These are phyloP conservation scores for Pseudomassariella vexata DNA, from an alignment of 2,329 filamentous ascomycete genomes.

Conservation along the genomic window DNA sequence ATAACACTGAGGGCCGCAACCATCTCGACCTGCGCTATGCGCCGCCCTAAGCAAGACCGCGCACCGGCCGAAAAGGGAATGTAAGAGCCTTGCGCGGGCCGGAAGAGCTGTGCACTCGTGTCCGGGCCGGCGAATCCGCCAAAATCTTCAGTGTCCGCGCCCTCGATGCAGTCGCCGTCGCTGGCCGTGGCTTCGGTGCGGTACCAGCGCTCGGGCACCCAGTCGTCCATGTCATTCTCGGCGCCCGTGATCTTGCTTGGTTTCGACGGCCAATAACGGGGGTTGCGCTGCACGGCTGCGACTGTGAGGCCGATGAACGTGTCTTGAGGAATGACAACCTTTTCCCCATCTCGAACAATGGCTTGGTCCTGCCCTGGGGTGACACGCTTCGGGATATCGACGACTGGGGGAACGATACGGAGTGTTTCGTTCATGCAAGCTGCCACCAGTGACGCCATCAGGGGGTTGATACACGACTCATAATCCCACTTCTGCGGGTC, in stretches of 20 bases:
- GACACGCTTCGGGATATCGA: conserved; percentile 65
- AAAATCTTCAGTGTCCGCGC: conserved; percentile 44
- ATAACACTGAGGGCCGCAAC: conserved; percentile 48
- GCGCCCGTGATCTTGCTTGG: conserved; percentile 36
- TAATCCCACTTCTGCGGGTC: conserved; percentile 65
- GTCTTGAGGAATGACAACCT: conserved; percentile 37
- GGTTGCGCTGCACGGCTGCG: conserved; percentile 58
- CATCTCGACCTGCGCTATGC: conserved; percentile 56
- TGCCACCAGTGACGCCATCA: conserved; percentile 65
- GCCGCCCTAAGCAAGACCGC: conserved; percentile 50
- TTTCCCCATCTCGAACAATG: conserved; percentile 50
- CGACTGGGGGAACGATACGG: conserved; percentile 65
- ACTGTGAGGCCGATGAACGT: conserved; percentile 51
- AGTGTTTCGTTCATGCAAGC: conserved; percentile 76
- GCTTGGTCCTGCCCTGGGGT: conserved; percentile 43
- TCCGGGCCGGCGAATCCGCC: conserved; percentile 56
- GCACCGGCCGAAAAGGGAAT: conserved; percentile 55
- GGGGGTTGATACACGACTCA: conserved; percentile 56
- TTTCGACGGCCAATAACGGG: conserved; percentile 63
- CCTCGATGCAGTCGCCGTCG: conserved; percentile 11
- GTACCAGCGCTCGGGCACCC: conserved; percentile 70
- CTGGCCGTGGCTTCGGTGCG: conserved; percentile 20
- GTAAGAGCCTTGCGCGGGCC: conserved; percentile 49
- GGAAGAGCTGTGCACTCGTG: conserved; percentile 56
- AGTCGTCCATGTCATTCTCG: conserved; percentile 58